Percentiles rank a stretch among this genome's conserved stretches.
Evolutionary conservation across 2,329 filamentous ascomycete genomes (phyloP).

Genomic region (Atkinsonella texensis): DNA sequence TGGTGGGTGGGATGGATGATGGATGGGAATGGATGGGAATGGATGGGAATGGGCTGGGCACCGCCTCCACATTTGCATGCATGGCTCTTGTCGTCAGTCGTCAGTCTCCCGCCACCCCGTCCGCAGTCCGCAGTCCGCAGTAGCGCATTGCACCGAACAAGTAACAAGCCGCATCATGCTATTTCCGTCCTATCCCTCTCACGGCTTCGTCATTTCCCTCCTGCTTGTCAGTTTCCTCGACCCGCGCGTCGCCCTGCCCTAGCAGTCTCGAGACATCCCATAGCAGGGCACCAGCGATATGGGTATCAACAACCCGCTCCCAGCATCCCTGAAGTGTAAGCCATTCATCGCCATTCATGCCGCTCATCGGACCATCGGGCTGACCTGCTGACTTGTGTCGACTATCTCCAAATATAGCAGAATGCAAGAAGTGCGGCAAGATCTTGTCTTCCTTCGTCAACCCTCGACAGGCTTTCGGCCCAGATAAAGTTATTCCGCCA

Average conservation of each 20-base stretch:
- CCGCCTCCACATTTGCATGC: not conserved
- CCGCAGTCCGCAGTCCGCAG: not conserved
- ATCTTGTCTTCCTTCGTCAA: slow-evolving; percentile 93
- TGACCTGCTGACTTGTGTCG: not conserved
- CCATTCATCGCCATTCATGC: slow-evolving; percentile 13
- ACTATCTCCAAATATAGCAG: slow-evolving; percentile 45
- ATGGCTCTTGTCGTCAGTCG: not conserved
- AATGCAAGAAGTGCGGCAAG: slow-evolving; percentile 95
- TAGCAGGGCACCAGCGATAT: slow-evolving; percentile 23
- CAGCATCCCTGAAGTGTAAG: slow-evolving; percentile 57
- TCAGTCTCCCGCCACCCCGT: not conserved
- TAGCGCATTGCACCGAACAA: not conserved
- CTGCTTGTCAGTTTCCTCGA: not conserved
- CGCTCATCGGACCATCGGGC: not conserved
- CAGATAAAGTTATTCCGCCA: slow-evolving; percentile 94
- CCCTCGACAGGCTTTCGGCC: slow-evolving; percentile 82
- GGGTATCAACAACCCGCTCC: slow-evolving; percentile 56
- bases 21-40: too few species aligned
- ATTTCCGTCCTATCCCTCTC: not conserved
- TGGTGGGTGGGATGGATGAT: too few species aligned
- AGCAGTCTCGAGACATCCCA: not conserved
- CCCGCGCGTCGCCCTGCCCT: not conserved
- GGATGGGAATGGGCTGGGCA: too few species aligned
- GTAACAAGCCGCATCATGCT: not conserved
- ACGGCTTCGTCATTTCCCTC: not conserved